A percentile compares a stretch with the other conserved stretches of the same genome.
Evolutionary conservation across 192 early-diverging fungal genomes (phyloP).

Genomic region (Entomortierella chlamydospora): DNA sequence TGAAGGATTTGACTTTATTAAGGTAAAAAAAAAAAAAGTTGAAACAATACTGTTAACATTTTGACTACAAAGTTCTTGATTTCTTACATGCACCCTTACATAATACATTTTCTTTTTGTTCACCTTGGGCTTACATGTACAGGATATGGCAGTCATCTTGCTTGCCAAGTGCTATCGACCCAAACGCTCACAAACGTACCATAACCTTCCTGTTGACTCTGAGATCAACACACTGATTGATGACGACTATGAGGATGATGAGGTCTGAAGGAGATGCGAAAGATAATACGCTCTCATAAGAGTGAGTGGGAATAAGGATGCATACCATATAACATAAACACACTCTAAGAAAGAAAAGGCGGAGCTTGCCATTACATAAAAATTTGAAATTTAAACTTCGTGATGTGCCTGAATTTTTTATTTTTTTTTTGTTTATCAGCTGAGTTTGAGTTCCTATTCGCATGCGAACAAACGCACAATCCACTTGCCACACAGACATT

Average conservation of each 20-base stretch:
- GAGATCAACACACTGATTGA: conserved; percentile 55
- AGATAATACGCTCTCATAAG: too few relatives aligned
- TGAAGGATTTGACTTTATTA: conserved; percentile 53
- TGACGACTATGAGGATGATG: conserved; percentile 52
- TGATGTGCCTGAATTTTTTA: too few relatives aligned
- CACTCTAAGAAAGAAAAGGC: not conserved
- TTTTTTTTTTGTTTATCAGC: too few relatives aligned
- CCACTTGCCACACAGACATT: too few relatives aligned
- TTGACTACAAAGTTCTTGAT: not conserved
- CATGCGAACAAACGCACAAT: too few relatives aligned
- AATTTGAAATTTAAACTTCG: too few relatives aligned
- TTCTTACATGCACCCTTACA: not conserved
- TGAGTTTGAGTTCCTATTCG: too few relatives aligned
- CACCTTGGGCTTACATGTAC: not conserved
- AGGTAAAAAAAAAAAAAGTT: conserved; percentile 41
- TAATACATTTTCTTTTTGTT: not conserved
- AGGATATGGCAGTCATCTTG: conserved; percentile 42
- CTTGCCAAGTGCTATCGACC: conserved; percentile 50
- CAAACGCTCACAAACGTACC: conserved; percentile 51
- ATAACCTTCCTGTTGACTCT: conserved; percentile 51
- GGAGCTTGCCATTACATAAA: not conserved
- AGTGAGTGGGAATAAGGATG: not conserved
- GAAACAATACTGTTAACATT: not conserved
- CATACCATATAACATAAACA: not conserved
- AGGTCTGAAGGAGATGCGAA: conserved; percentile 10